Evolutionary conservation across 2,329 filamentous ascomycete species (phyloP).

Genomic region (Penicillium griseofulvum): DNA sequence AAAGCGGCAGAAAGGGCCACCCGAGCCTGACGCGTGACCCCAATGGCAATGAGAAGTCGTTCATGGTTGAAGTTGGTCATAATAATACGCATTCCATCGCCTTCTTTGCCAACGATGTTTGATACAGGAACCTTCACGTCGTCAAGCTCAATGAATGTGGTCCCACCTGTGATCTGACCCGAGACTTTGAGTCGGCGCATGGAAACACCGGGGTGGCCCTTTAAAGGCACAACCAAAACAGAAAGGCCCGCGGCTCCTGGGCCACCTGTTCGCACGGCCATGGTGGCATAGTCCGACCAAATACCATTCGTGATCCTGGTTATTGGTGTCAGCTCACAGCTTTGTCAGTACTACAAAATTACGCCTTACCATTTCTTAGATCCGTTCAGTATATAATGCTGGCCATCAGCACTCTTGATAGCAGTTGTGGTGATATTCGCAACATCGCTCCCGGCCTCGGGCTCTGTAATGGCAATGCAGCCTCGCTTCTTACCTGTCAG

Average conservation of each 20-base stretch:
- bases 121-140: constrained; percentile 69
- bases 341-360: neutral
- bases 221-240: constrained; percentile 68
- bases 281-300: constrained; percentile 65
- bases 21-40: constrained; percentile 60
- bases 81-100: constrained; percentile 69
- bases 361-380: constrained; percentile 67
- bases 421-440: constrained; percentile 70
- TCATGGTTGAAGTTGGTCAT: constrained; percentile 83
- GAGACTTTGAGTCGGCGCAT: constrained; percentile 67
- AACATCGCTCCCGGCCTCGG: constrained; percentile 70
- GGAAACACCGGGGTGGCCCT: constrained; percentile 62
- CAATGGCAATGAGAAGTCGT: constrained; percentile 64
- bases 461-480: constrained; percentile 79
- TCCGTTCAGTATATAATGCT: constrained; percentile 70
- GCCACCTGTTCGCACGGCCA: constrained; percentile 72
- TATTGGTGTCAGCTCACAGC: neutral
- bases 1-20: constrained; percentile 61
- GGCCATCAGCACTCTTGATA: constrained; percentile 59
- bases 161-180: constrained; percentile 65
- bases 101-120: constrained; percentile 69
- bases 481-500: constrained; percentile 63
- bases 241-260: constrained; percentile 63
- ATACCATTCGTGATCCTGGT: constrained; percentile 67
- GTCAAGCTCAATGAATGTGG: constrained; percentile 73